Base-by-base conservation (phyloP, 495 filamentous ascomycete species). In the Penicillium chermesinum region DNA sequence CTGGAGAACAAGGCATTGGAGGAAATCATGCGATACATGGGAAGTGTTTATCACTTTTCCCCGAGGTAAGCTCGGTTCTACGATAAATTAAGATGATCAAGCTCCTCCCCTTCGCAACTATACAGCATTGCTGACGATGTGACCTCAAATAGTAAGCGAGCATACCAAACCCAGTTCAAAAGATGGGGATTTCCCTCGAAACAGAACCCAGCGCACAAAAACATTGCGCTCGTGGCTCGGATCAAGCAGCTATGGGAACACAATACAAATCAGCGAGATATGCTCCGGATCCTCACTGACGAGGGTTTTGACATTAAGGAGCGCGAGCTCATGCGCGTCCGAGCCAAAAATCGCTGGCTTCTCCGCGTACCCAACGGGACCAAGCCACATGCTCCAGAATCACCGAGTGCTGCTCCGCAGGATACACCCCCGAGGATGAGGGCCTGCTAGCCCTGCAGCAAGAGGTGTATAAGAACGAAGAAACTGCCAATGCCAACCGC, bases 141-240 rank as follows among this genome's bases (percentile, higher is more conserved):
- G 12, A 34, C 16, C 20, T 45, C 22, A 19, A 16, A 21, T 60
- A 89, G 84, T 60, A 88, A 86, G 63, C 83, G 85, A 32, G 80
- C 83, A 19, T 87, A 81, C 53, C 85, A 89, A 59, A 77, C 73
- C 9, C 83, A 87, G 48, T 88, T 88, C 66, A 84, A 80, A 56
- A 73, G 80, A 62, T 93, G 88, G 88, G 75, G 77, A 0, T 93
- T 91, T 49, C 87, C 88, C 2, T 78, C 73, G 48, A 88, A 86
- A 61, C 79, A 83, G 50, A 83, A 81, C 52, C 83, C 80, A 8
- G 79, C 79, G 4, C 82, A 85, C 62, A 84, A 83, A 57, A 85
- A 87, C 57, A 63, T 70, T 18, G 68, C 66, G 10, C 75, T 93
- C 8, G 79, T 87, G 15, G 77, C 72, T 2, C 77, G 87, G 1